A percentile compares a stretch with the other conserved stretches of the same genome.
Conservation (phyloP, 345 rosid genomes). For the Citrus sp. region DNA sequence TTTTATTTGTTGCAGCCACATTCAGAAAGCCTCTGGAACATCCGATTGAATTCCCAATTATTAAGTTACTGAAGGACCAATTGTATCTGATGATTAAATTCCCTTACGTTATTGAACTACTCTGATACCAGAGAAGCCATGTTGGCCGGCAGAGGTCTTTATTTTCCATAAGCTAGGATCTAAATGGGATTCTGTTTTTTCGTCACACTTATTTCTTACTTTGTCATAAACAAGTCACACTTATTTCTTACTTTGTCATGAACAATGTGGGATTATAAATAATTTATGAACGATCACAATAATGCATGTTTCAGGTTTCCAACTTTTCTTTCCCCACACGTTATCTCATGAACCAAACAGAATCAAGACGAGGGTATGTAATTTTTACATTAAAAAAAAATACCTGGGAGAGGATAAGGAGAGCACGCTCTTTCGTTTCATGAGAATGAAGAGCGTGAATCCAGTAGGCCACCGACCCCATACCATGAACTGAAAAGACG, state of each 20-base stretch:
- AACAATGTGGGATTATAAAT: too few species aligned
- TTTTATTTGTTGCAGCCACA: conserved; percentile 10
- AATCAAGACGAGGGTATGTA: too few species aligned
- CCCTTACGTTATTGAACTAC: neutral
- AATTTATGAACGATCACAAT: too few species aligned
- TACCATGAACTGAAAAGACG: too few species aligned
- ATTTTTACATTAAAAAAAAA: too few species aligned
- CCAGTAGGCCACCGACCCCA: too few species aligned
- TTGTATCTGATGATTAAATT: neutral
- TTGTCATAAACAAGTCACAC: conserved; percentile 35
- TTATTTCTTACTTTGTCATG: conserved; percentile 23
- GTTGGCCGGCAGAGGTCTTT: conserved; percentile 13
- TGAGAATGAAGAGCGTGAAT: too few species aligned
- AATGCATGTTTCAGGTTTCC: too few species aligned
- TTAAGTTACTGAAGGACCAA: neutral
- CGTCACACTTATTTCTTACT: conserved; percentile 28
- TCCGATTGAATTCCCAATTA: neutral
- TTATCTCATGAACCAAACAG: too few species aligned
- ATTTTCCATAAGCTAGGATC: conserved; percentile 3
- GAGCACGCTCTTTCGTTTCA: too few species aligned
- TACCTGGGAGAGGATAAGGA: too few species aligned
- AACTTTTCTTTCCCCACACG: too few species aligned
- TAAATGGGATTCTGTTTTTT: conserved; percentile 1
- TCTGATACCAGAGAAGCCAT: conserved; percentile 16
- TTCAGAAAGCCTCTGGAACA: neutral